These are phyloP conservation scores for Phytophthora fragariaefolia DNA, from an alignment of 352 stramenopile species.

Conservation along the genomic window DNA sequence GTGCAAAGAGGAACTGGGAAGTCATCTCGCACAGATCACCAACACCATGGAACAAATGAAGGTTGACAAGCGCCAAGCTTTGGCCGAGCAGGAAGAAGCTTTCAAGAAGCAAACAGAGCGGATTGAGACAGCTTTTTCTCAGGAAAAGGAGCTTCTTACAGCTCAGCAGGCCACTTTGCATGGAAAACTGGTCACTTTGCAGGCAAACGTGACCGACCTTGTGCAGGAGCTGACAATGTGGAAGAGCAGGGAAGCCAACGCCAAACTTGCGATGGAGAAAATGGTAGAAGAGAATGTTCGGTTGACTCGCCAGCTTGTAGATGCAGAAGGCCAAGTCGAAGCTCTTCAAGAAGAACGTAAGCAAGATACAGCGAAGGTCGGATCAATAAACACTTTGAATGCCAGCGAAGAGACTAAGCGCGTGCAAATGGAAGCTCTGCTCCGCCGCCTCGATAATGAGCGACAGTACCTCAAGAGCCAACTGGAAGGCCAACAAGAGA, in stretches of 20 bases:
- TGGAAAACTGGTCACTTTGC: slow-evolving; percentile 66
- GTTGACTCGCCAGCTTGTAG: slow-evolving; percentile 65
- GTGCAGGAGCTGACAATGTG: slow-evolving; percentile 72
- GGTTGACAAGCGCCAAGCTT: slow-evolving; percentile 59
- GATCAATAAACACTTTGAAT: slow-evolving; percentile 61
- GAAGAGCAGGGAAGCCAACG: slow-evolving; percentile 74
- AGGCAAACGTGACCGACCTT: slow-evolving; percentile 80
- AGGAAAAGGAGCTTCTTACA: slow-evolving; percentile 61
- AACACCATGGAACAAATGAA: slow-evolving; percentile 70
- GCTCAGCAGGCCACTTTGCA: slow-evolving; percentile 58
- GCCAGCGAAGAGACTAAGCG: slow-evolving; percentile 79
- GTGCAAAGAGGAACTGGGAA: slow-evolving; percentile 84
- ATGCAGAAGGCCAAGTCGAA: slow-evolving; percentile 67
- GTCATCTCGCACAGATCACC: slow-evolving; percentile 69
- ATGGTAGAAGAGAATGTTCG: slow-evolving; percentile 75
- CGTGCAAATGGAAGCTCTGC: slow-evolving; percentile 79
- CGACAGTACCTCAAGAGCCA: slow-evolving; percentile 86
- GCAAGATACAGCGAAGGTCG: slow-evolving; percentile 31
- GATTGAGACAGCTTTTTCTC: slow-evolving; percentile 47
- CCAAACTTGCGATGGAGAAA: slow-evolving; percentile 75
- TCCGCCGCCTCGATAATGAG: slow-evolving; percentile 80
- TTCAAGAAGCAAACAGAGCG: slow-evolving; percentile 63
- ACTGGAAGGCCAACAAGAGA: slow-evolving; percentile 59
- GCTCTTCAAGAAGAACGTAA: slow-evolving; percentile 62
- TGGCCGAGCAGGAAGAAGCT: slow-evolving; percentile 64